phyloP scores from a whole-genome alignment of 75 land plant species.

The Picea glauca region DNA sequence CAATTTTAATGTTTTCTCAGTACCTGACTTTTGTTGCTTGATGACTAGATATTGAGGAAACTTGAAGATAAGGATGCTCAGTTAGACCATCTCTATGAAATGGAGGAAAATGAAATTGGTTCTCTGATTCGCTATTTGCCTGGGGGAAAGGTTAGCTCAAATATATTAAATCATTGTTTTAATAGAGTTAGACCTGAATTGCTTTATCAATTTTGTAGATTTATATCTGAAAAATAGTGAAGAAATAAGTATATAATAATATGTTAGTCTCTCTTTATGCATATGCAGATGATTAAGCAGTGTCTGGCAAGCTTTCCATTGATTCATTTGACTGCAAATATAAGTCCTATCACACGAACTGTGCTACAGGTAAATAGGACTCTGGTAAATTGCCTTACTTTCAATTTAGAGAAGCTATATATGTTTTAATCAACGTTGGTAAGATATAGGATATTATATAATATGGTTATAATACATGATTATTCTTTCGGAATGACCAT shows the following conservation, averaged over 20 bases:
- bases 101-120: conserved; percentile 96
- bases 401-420: background rate
- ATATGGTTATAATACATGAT: background rate
- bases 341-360: conserved; percentile 97
- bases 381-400: background rate
- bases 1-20: background rate
- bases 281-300: conserved; percentile 74
- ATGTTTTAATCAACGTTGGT: background rate
- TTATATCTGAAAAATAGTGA: background rate
- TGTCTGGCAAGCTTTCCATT: conserved; percentile 84
- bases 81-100: conserved; percentile 76
- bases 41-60: conserved; percentile 73
- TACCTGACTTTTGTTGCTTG: background rate
- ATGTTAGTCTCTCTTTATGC: conserved; percentile 11
- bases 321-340: conserved; percentile 77
- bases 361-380: conserved; percentile 73
- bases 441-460: background rate
- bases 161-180: background rate
- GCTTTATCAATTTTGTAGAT: background rate
- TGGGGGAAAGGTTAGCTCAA: conserved; percentile 80
- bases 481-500: background rate
- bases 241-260: background rate
- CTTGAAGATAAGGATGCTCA: conserved; percentile 84
- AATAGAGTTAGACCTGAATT: background rate
- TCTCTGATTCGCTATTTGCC: conserved; percentile 74